Conservation (phyloP, 495 filamentous ascomycete genomes). For the Apodospora peruviana region DNA sequence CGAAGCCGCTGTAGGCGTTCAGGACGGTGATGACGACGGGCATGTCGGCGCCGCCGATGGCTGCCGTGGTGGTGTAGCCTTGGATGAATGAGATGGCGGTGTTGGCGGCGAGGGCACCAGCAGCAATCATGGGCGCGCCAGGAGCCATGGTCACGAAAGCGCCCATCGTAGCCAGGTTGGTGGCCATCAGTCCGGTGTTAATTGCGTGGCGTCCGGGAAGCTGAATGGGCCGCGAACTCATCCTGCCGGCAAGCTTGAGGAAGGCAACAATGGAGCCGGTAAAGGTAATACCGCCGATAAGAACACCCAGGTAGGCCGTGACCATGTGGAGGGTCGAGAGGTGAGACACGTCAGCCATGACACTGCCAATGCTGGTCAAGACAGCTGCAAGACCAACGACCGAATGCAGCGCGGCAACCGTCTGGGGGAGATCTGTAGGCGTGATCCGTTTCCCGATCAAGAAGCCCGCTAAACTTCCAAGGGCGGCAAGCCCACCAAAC, state of each 20-base stretch:
- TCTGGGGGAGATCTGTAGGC: slow-evolving; percentile 75
- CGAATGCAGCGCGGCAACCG: slow-evolving; percentile 73
- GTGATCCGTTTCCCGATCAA: slow-evolving; percentile 78
- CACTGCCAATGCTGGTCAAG: slow-evolving; percentile 74
- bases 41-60: slow-evolving; percentile 84
- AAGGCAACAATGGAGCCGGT: slow-evolving; percentile 80
- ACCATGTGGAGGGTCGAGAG: slow-evolving; percentile 70
- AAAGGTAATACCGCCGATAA: slow-evolving; percentile 79
- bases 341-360: slow-evolving; percentile 60
- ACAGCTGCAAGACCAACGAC: slow-evolving; percentile 80
- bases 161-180: slow-evolving; percentile 72
- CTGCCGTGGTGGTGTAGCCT: slow-evolving; percentile 74
- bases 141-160: slow-evolving; percentile 73
- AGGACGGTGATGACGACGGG: slow-evolving; percentile 81
- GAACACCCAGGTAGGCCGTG: slow-evolving; percentile 70
- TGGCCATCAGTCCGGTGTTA: slow-evolving; percentile 63
- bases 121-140: slow-evolving; percentile 65
- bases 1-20: slow-evolving; percentile 81
- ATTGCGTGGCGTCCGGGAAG: slow-evolving; percentile 64
- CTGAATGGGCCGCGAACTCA: slow-evolving; percentile 66
- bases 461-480: slow-evolving; percentile 56
- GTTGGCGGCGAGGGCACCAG: slow-evolving; percentile 65
- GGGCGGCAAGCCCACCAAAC: slow-evolving; percentile 62
- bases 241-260: slow-evolving; percentile 68
- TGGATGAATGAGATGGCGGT: slow-evolving; percentile 72